Base-by-base conservation (phyloP, 1,284 basidiomycete species). In the Cutaneotrichosporon sp. region DNA sequence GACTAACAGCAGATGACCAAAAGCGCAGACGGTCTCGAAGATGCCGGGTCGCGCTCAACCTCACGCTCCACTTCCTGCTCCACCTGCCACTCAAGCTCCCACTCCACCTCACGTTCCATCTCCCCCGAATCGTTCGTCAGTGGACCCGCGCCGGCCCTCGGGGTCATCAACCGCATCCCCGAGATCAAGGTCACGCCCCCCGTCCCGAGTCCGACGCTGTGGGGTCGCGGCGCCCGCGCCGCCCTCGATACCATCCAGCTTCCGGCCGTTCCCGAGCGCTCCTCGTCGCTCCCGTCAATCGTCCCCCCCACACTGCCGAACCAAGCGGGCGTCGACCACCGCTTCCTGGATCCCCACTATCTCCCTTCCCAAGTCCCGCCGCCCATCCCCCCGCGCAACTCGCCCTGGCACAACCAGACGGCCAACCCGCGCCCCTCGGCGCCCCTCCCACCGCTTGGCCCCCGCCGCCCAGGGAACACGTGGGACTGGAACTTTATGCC, bases 1-100 rank as follows among this genome's bases (percentile, higher is more conserved):
- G 49, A 42, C 29, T 51, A 33, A 51, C 11, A 11, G n/a, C 18
- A 51, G 49, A 51, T 51, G 49, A 51, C 49, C 1, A 51, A 51
- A 31, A 51, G 49, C 20, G 49, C 16, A 27, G 25, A 18, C 14
- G 27, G 14, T 22, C 11, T 22, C 22, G 8, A 42, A n/a, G 1
- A 16, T n/a, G n/a, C n/a, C 13, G 18, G 10, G 5, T 14, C 18
- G 13, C 14, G 36, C 13, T 38, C 36, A 38, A 16, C 6, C 36
- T 6, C n/a, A n/a, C n/a, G n/a, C n/a, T n/a, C n/a, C n/a, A n/a
- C n/a, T n/a, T n/a, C n/a, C 38, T 9, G 18, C 38, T 4, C 5
- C n/a, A 4, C 38, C 38, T 18, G 1, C 38, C 1, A 16, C 36
- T 16, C 14, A 2, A 38, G 10, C 36, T 4, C 9, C 14, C 36